Conservation (phyloP, 2,329 filamentous ascomycete genomes). For the Colletotrichum falcatum region DNA sequence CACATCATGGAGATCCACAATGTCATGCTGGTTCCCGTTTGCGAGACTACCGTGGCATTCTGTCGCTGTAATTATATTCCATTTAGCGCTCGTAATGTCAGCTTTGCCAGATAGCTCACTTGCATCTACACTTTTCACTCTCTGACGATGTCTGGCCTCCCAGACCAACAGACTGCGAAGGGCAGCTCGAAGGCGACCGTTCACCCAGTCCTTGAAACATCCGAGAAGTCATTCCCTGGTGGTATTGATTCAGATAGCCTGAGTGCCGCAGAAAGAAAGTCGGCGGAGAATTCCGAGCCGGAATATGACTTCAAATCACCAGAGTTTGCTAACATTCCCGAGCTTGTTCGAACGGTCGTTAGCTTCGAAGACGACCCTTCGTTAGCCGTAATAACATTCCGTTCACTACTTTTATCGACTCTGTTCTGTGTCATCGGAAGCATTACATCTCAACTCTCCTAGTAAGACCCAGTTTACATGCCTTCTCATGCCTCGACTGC, state of each 20-base stretch:
- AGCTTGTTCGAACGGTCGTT: constrained; percentile 64
- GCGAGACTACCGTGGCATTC: neutral
- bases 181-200: constrained; percentile 9
- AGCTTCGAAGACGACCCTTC: constrained; percentile 68
- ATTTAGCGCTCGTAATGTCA: neutral
- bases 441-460: constrained; percentile 29
- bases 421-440: constrained; percentile 30
- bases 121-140: neutral
- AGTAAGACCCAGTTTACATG: neutral
- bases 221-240: constrained; percentile 26
- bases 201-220: constrained; percentile 21
- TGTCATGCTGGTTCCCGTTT: constrained; percentile 19
- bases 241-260: constrained; percentile 13
- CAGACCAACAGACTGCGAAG: constrained; percentile 10
- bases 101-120: neutral
- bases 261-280: neutral
- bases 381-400: constrained; percentile 68
- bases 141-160: constrained; percentile 23
- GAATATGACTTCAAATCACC: constrained; percentile 37
- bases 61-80: constrained; percentile 2
- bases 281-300: constrained; percentile 20
- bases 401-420: constrained; percentile 67
- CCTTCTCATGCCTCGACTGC: neutral
- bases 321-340: constrained; percentile 34
- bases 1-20: constrained; percentile 37